phyloP scores from a whole-genome alignment of 1,284 basidiomycete species.

The Agaricales sp. region DNA sequence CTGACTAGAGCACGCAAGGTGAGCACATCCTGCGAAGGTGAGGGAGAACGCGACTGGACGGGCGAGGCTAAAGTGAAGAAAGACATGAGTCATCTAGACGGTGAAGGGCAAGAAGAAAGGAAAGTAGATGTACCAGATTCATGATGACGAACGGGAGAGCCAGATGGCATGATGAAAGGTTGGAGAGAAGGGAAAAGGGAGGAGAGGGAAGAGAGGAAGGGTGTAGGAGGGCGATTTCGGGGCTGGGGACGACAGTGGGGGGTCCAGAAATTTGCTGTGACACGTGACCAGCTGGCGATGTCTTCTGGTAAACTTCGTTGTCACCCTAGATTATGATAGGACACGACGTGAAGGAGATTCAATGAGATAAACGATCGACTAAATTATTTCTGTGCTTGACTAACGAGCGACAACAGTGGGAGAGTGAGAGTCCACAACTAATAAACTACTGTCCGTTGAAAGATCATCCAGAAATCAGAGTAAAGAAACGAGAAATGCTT shows the following conservation, averaged over 20 bases:
- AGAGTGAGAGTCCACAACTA: not conserved
- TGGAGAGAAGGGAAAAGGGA: constrained; percentile 20
- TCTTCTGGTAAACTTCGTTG: not conserved
- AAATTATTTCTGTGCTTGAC: not conserved
- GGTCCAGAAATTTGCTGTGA: constrained; percentile 6
- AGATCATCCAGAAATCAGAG: not conserved
- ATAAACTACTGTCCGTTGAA: not conserved
- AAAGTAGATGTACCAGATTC: constrained; percentile 38
- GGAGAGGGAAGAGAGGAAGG: constrained; percentile 19
- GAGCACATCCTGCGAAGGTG: constrained; percentile 54
- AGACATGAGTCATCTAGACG: constrained; percentile 8
- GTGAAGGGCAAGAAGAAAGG: constrained; percentile 12
- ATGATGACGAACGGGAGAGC: constrained; percentile 35
- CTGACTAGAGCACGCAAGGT: constrained; percentile 89
- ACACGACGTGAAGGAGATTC: not conserved
- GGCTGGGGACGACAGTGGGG: constrained; percentile 14
- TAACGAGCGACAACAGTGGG: not conserved
- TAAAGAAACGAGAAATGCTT: not conserved
- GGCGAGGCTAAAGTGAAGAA: constrained; percentile 31
- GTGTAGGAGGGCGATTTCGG: constrained; percentile 13
- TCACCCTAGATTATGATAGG: not conserved
- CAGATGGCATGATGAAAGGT: constrained; percentile 46
- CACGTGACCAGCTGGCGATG: constrained; percentile 1
- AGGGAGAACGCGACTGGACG: constrained; percentile 58
- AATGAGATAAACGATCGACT: not conserved